These are phyloP conservation scores for Fraxinus paxiana DNA, from an alignment of 305 asterid genomes.

Conservation along the genomic window DNA sequence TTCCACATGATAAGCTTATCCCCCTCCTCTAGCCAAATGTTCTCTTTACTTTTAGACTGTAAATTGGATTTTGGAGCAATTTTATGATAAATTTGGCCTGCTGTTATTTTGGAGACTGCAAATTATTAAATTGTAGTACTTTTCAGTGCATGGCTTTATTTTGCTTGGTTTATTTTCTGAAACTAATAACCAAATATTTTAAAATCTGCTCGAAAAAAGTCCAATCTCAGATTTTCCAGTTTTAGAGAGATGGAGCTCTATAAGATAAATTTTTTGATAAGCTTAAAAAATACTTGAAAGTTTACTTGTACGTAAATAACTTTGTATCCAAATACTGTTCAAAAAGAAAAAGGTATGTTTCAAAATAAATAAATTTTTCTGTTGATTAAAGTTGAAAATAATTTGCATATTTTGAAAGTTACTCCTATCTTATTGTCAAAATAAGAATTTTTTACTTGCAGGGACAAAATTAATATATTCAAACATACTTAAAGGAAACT, in stretches of 20 bases:
- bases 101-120: neutral
- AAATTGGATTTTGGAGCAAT: conserved; percentile 3
- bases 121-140: neutral
- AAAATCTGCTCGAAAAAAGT: neutral
- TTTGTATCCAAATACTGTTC: neutral
- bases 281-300: neutral
- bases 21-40: conserved; percentile 9
- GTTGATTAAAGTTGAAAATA: neutral
- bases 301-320: neutral
- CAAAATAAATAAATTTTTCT: neutral
- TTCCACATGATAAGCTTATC: neutral
- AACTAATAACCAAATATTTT: neutral
- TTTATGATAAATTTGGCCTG: neutral
- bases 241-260: neutral
- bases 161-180: neutral
- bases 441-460: neutral
- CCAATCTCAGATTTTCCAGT: neutral
- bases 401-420: neutral
- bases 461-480: neutral
- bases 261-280: neutral
- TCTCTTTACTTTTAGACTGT: neutral
- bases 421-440: neutral
- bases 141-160: neutral
- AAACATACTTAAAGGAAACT: neutral
- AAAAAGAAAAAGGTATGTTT: neutral